phyloP scores from a whole-genome alignment of 306 rosid species.

The Myrica gale region DNA sequence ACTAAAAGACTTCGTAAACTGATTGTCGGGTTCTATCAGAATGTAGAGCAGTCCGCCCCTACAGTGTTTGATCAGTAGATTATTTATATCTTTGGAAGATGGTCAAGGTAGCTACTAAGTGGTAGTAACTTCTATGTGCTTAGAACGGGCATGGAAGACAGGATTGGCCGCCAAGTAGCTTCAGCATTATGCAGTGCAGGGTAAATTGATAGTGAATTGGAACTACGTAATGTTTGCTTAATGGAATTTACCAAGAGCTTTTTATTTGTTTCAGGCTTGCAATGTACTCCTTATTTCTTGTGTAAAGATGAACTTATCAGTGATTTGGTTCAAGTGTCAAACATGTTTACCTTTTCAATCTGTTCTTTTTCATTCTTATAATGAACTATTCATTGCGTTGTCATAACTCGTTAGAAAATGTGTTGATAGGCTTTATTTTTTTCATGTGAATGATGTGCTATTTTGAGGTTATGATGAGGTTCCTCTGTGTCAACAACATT shows the following conservation, averaged over 20 bases:
- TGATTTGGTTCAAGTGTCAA: background rate
- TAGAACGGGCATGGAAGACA: too few species aligned
- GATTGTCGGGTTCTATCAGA: too few species aligned
- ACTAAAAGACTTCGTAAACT: too few species aligned
- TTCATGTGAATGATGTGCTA: constrained; percentile 7
- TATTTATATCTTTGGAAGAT: too few species aligned
- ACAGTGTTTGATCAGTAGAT: too few species aligned
- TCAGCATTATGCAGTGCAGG: too few species aligned
- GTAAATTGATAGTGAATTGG: too few species aligned
- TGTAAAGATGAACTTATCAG: background rate
- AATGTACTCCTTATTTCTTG: background rate
- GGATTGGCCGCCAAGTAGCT: too few species aligned
- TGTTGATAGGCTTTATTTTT: background rate
- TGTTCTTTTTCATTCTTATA: background rate
- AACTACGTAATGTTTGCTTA: too few species aligned
- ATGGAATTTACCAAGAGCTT: background rate
- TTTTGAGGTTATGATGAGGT: constrained; percentile 1
- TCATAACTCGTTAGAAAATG: background rate
- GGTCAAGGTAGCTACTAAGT: too few species aligned
- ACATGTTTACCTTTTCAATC: background rate
- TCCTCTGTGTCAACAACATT: constrained; percentile 30
- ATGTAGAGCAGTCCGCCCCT: too few species aligned
- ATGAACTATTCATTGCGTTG: background rate
- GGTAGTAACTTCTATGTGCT: too few species aligned
- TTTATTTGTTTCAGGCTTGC: background rate